A percentile compares a stretch with the other conserved stretches of the same genome.
phyloP scores from a whole-genome alignment of 192 early-diverging fungal species.

The Chytriomyces confervae region DNA sequence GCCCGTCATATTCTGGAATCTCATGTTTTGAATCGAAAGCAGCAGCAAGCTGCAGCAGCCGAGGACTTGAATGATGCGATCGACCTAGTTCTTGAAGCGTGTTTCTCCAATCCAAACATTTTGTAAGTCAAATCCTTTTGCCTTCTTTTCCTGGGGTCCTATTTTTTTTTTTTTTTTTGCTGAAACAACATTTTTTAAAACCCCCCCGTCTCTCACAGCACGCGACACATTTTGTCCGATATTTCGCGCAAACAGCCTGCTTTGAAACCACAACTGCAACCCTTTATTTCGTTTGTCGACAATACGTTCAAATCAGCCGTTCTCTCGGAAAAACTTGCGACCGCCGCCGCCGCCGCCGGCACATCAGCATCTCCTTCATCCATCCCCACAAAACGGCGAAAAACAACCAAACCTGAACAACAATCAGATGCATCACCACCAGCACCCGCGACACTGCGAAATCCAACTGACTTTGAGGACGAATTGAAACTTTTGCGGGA shows the following conservation, averaged over 20 bases:
- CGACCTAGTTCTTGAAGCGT: slow-evolving; percentile 18
- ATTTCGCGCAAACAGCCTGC: neutral
- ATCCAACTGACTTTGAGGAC: neutral
- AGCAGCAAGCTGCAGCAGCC: neutral
- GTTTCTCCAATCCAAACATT: slow-evolving; percentile 23
- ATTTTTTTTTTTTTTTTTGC: too few relatives aligned
- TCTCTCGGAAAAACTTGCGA: neutral
- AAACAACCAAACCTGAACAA: neutral
- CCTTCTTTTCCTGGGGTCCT: too few relatives aligned
- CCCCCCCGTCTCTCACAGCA: neutral
- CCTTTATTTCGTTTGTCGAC: slow-evolving; percentile 25
- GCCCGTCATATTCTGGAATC: slow-evolving; percentile 24
- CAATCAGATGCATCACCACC: neutral
- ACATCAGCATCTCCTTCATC: neutral
- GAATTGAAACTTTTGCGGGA: neutral
- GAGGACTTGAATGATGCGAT: neutral
- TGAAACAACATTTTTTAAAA: neutral
- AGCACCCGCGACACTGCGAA: neutral
- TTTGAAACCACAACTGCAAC: neutral
- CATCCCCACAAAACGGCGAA: neutral
- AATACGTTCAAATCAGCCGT: slow-evolving; percentile 15
- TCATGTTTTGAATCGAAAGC: neutral
- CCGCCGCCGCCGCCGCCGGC: neutral
- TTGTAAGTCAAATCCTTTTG: slow-evolving; percentile 24
- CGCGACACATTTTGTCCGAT: slow-evolving; percentile 16